Evolutionary conservation across 495 filamentous ascomycete genomes (phyloP).

Genomic region (Penicillium lagena): DNA sequence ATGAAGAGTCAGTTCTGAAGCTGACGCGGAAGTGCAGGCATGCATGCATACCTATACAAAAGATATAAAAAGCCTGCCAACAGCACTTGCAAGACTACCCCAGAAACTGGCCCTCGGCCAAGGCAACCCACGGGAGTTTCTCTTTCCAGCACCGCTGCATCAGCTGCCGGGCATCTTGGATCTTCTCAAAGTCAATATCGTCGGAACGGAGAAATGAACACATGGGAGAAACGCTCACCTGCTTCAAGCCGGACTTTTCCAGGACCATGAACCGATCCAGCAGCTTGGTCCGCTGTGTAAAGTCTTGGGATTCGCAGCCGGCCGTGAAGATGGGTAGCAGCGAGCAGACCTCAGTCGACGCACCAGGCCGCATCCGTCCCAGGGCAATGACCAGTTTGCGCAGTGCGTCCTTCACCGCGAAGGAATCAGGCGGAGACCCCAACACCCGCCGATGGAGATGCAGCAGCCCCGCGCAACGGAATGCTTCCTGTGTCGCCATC

Average conservation of each 20-base stretch:
- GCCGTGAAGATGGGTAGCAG: slow-evolving; percentile 83
- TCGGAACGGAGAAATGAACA: neutral
- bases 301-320: slow-evolving; percentile 63
- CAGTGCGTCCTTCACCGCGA: slow-evolving; percentile 58
- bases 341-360: slow-evolving; percentile 68
- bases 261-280: slow-evolving; percentile 61
- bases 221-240: slow-evolving; percentile 36
- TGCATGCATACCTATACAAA: too few species aligned
- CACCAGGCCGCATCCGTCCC: slow-evolving; percentile 55
- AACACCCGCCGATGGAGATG: slow-evolving; percentile 73
- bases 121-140: slow-evolving; percentile 35
- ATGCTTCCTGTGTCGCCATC: slow-evolving; percentile 71
- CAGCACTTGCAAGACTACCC: slow-evolving; percentile 16
- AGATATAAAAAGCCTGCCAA: too few species aligned
- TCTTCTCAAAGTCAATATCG: slow-evolving; percentile 11
- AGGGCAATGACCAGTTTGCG: slow-evolving; percentile 55
- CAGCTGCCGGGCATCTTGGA: slow-evolving; percentile 37
- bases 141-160: slow-evolving; percentile 41
- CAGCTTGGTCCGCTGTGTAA: slow-evolving; percentile 50
- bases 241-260: slow-evolving; percentile 72
- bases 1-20: too few species aligned
- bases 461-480: slow-evolving; percentile 73
- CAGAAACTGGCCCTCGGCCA: slow-evolving; percentile 36
- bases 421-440: slow-evolving; percentile 46
- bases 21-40: too few species aligned